These are phyloP conservation scores for Parathielavia appendiculata DNA, from an alignment of 495 filamentous ascomycete species.

Conservation along the genomic window DNA sequence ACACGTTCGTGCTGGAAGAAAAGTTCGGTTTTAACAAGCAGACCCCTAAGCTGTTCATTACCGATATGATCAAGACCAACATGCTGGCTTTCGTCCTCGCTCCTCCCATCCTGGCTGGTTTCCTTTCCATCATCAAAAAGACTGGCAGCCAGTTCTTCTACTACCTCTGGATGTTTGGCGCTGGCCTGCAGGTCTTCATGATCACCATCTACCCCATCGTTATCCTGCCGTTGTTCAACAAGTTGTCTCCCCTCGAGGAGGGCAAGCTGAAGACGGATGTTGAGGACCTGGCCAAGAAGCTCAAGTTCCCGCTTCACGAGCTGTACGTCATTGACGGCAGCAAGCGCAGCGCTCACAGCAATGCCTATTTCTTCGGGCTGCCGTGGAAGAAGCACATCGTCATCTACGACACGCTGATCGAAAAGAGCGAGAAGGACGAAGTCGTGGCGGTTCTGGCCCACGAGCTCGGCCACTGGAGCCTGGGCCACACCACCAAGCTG, in stretches of 20 bases:
- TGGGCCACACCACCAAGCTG: constrained; percentile 89
- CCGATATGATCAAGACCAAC: constrained; percentile 88
- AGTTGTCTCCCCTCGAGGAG: constrained; percentile 84
- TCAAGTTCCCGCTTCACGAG: constrained; percentile 87
- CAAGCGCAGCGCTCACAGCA: constrained; percentile 94
- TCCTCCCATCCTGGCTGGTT: constrained; percentile 80
- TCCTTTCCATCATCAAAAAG: constrained; percentile 85
- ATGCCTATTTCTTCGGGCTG: constrained; percentile 96
- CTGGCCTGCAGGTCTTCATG: constrained; percentile 82
- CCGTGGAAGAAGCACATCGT: constrained; percentile 99
- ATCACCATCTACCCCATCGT: constrained; percentile 94
- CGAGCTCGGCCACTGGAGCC: constrained; percentile 94
- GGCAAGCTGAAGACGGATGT: constrained; percentile 83
- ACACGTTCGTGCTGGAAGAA: constrained; percentile 92
- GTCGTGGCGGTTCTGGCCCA: constrained; percentile 93
- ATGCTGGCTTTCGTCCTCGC: constrained; percentile 71
- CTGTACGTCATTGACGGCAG: constrained; percentile 95
- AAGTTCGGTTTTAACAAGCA: constrained; percentile 99
- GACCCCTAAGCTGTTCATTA: constrained; percentile 80
- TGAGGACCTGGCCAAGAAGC: constrained; percentile 73
- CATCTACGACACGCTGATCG: constrained; percentile 94
- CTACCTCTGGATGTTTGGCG: constrained; percentile 90
- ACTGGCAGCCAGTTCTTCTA: constrained; percentile 93
- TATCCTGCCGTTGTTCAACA: constrained; percentile 96
- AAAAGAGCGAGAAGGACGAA: constrained; percentile 85